Evolutionary conservation across 176 grass and related monocot genomes (phyloP).

Genomic region (Ensete ventricosum): DNA sequence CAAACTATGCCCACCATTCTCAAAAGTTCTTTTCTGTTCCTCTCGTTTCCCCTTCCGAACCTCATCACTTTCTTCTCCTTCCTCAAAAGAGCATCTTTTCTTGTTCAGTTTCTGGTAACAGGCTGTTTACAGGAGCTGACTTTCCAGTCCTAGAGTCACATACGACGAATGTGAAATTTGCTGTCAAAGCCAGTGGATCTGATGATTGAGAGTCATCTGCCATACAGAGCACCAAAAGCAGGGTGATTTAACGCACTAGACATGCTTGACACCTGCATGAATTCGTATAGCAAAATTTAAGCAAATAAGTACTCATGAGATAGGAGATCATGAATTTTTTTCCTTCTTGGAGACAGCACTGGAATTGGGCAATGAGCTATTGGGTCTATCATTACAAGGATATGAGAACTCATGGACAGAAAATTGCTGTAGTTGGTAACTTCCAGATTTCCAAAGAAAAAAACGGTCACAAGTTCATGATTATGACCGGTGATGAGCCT

Average conservation of each 20-base stretch:
- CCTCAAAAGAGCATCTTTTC: conserved; percentile 50
- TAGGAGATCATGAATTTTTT: too few species aligned
- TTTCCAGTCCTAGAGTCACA: conserved; percentile 77
- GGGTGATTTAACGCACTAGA: background rate
- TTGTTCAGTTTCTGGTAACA: conserved; percentile 72
- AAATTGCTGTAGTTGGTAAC: too few species aligned
- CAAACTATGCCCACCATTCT: conserved; percentile 37
- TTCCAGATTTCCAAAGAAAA: too few species aligned
- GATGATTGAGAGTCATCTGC: conserved; percentile 46
- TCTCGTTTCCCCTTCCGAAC: conserved; percentile 70
- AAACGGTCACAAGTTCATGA: too few species aligned
- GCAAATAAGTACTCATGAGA: too few species aligned
- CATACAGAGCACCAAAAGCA: conserved; percentile 7
- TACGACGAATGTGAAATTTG: conserved; percentile 86
- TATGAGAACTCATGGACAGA: too few species aligned
- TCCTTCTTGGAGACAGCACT: too few species aligned
- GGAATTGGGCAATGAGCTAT: too few species aligned
- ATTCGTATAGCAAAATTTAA: background rate
- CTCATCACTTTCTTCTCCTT: conserved; percentile 65
- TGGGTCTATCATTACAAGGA: too few species aligned
- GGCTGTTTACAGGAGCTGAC: conserved; percentile 71
- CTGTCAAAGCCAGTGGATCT: conserved; percentile 52
- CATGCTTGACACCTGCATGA: background rate
- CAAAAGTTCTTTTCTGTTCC: conserved; percentile 42
- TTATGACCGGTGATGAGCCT: too few species aligned